Evolutionary conservation across 2,329 filamentous ascomycete genomes (phyloP).

Genomic region (Arthrobotrys sinensis): DNA sequence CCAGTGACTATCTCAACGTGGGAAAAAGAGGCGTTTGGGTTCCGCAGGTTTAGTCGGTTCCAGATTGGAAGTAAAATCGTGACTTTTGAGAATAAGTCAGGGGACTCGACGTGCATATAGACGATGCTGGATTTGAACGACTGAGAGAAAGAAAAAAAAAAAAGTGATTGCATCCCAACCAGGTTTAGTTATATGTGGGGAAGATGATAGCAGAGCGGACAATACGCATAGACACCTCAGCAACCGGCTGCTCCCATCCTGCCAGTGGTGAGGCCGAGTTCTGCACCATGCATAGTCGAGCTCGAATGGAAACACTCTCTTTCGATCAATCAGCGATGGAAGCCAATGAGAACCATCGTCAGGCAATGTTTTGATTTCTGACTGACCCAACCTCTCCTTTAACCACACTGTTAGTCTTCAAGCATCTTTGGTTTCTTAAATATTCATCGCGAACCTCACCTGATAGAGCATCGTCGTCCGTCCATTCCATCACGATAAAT

Average conservation of each 20-base stretch:
- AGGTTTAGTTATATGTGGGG: slow-evolving; percentile 53
- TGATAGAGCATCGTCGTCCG: slow-evolving; percentile 30
- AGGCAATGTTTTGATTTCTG: slow-evolving; percentile 43
- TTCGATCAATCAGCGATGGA: slow-evolving; percentile 49
- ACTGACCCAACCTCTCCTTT: slow-evolving; percentile 32
- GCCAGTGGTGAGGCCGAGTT: slow-evolving; percentile 25
- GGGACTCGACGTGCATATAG: slow-evolving; percentile 36
- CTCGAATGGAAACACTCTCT: slow-evolving; percentile 48
- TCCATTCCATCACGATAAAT: slow-evolving; percentile 11
- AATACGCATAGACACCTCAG: slow-evolving; percentile 56
- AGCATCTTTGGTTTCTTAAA: slow-evolving; percentile 28
- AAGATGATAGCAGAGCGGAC: slow-evolving; percentile 31
- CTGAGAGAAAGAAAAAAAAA: slow-evolving; percentile 18
- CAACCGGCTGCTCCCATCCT: slow-evolving; percentile 31
- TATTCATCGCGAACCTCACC: slow-evolving; percentile 15
- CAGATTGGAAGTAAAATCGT: slow-evolving; percentile 51
- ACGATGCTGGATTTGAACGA: slow-evolving; percentile 23
- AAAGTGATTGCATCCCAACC: slow-evolving; percentile 55
- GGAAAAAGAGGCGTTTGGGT: slow-evolving; percentile 43
- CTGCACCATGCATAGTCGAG: slow-evolving; percentile 58
- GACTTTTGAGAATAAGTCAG: slow-evolving; percentile 51
- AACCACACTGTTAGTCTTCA: slow-evolving; percentile 7
- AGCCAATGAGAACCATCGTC: slow-evolving; percentile 44
- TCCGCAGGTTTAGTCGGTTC: slow-evolving; percentile 40
- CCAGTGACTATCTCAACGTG: slow-evolving; percentile 33